Conservation (phyloP, 2,329 filamentous ascomycete species). For the Xylaria sp. region DNA sequence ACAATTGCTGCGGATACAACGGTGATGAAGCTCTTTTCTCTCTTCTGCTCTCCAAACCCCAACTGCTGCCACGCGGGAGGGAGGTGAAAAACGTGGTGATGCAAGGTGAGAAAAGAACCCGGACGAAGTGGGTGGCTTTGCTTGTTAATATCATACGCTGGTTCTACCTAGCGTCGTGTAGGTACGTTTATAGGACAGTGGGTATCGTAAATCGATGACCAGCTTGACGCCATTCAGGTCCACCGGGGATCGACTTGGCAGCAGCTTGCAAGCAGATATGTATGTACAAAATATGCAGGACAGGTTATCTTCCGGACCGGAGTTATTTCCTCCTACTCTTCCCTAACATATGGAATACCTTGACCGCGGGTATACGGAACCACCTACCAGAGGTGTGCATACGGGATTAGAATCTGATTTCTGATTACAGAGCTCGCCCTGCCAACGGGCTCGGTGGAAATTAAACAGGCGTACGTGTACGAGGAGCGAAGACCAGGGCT, state of each 20-base stretch:
- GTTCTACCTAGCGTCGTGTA: background rate
- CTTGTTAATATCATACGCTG: background rate
- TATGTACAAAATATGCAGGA: conserved; percentile 20
- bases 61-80: background rate
- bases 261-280: background rate
- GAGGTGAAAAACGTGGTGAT: background rate
- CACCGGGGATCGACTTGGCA: conserved; percentile 19
- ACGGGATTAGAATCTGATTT: too few relatives aligned
- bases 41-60: background rate
- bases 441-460: background rate
- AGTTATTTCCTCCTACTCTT: background rate
- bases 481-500: background rate
- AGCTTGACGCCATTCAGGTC: conserved; percentile 15
- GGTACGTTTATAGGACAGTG: background rate
- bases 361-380: too few relatives aligned
- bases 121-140: background rate
- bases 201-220: background rate
- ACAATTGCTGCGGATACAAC: too few relatives aligned
- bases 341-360: too few relatives aligned
- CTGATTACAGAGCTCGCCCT: too few relatives aligned
- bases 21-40: background rate
- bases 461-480: background rate
- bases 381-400: too few relatives aligned
- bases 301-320: background rate
- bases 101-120: background rate